Base-by-base conservation (phyloP, 1,284 basidiomycete genomes). In the Exsudoporus floridanus region DNA sequence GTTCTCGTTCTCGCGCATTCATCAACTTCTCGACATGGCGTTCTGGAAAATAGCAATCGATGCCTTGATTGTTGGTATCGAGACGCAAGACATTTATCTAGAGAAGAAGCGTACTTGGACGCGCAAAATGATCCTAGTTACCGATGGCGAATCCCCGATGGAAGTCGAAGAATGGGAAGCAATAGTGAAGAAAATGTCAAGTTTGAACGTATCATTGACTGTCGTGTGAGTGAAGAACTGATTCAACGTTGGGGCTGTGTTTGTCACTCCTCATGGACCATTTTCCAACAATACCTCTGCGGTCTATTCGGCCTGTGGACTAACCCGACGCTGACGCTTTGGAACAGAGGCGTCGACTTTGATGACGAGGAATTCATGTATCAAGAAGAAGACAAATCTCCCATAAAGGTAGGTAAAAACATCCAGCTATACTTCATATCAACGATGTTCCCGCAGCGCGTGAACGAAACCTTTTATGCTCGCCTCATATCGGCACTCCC, bases 51-150 rank as follows among this genome's bases (percentile, higher is more conserved):
- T 60, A 96, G 93, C 94, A 4, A 78, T 97, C 45, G 92, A 94
- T 60, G 93, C 87, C 2, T 71, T 97, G 35, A 87, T 96, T 57
- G 92, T 95, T 12, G 91, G 81, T 1, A 81, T 94, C 48, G 86
- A 94, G 68, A 88, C 90, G 13, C 84, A 93, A 70, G 74, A 80
- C 49, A 60, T 69, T 13, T 79, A 84, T 61, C 75, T 92, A 14
- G 74, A 61, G 18, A 81, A 75, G 56, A 89, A 88, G 73, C 80
- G 80, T 58, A 80, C 81, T 0, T 95, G 93, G 93, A 87, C 87
- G 2, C 80, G 90, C 38, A 92, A 88, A 70, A 76, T 94, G 5
- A 77, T 88, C 27, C 65, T 95, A 7, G 70, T 95, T 21, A 96
- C 93, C 0, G 90, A 95, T 60, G 92, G 86, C 58, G 82, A 86